phyloP scores from a whole-genome alignment of 2,329 filamentous ascomycete species.

The Exophiala lecanii-corni region DNA sequence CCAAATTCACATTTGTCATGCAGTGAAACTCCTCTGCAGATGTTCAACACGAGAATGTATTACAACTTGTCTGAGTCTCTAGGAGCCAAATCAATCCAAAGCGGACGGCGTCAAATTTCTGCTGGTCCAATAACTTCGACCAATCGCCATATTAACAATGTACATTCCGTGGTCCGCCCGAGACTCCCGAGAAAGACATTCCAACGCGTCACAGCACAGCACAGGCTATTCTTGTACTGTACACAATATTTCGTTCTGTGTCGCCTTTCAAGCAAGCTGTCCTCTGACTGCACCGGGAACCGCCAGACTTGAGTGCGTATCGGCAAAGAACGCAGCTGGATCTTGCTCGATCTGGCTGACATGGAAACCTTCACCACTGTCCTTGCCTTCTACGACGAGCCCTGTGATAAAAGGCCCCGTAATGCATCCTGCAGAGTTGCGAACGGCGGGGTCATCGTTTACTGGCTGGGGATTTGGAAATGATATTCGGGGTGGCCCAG shows the following conservation, averaged over 20 bases:
- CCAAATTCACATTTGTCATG: no score
- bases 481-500: constrained; percentile 49
- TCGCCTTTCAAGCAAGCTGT: constrained; percentile 34
- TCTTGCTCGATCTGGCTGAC: constrained; percentile 48
- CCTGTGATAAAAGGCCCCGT: constrained; percentile 41
- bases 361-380: constrained; percentile 47
- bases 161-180: no score
- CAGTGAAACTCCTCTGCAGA: no score
- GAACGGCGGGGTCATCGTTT: constrained; percentile 33
- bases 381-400: constrained; percentile 36
- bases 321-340: constrained; percentile 48
- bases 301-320: constrained; percentile 48
- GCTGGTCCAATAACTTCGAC: no score
- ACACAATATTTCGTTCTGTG: not conserved
- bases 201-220: no score
- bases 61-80: no score
- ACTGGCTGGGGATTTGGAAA: constrained; percentile 43
- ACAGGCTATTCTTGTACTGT: no score
- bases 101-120: no score
- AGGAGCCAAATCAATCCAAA: no score
- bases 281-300: constrained; percentile 50
- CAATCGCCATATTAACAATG: no score
- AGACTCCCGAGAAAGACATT: no score
- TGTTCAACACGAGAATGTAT: no score
- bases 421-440: not conserved